Base-by-base conservation (phyloP, 2,329 filamentous ascomycete genomes). In the Penicillium corylophilum region DNA sequence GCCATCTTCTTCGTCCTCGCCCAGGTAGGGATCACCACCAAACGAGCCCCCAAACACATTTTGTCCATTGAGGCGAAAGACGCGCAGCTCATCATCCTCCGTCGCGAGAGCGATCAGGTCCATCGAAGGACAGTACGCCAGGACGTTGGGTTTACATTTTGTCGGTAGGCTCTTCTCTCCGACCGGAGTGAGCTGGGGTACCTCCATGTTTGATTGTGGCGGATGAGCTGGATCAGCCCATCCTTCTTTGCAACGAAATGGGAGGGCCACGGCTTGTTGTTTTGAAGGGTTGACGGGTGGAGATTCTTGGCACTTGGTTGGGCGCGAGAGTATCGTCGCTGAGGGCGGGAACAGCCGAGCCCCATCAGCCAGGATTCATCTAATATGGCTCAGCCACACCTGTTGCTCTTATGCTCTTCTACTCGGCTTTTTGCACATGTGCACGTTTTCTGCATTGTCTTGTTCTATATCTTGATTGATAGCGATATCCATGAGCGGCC, bases 41-140 rank as follows among this genome's bases (percentile, higher is more conserved):
- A 73, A 70, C 54, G 73, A 64, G 43, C 65, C 63, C 58, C 79
- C 79, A 64, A 87, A 86, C 2, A 86, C 84, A 44, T 78, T 71
- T 62, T 96, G 90, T 1, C 87, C 87, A 54, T 88, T 89, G 15
- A 92, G 81, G 44, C 93, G 82, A 71, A 88, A 92, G 39, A 96
- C 84, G 59, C 87, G 80, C 16, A 96, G 76, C 44, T 85, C 84
- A 44, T 84, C 84, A 54, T 85, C 82, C 15, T 80, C 78, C n/a
- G 80, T 82, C 13, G 87, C 86, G 12, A 90, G 77, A 12, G 88
- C 88, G 12, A 91, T 79, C 41, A 97, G 79, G 72, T 96, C 90
- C 76, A 95, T 89, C 8, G 86, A 87, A 15, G 92, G 90, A 71
- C 90, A 95, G 71, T 88, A 90, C 23, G 85, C 80, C 29, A 93